Base-by-base conservation (phyloP, 495 filamentous ascomycete species). In the Hyaloscypha hepaticicola region DNA sequence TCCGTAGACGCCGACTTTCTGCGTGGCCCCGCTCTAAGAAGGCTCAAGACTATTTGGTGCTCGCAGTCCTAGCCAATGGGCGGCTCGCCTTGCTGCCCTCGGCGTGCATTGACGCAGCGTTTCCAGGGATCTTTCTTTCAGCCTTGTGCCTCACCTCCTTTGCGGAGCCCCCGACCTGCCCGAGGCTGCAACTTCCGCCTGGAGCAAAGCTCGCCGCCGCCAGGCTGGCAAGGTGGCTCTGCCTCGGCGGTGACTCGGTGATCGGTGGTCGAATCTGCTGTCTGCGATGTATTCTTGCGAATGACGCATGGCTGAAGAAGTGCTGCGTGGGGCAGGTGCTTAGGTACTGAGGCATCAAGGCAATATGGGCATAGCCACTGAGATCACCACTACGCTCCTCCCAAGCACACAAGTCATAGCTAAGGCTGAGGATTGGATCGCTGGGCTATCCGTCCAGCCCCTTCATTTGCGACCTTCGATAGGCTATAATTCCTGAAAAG, bases 61-160 rank as follows among this genome's bases (percentile, higher is more conserved):
- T 34, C 53, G 53, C 33, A 31, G 6, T 28, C 53, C 22, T 8
- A 26, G 53, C 53, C 53, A 57, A 57, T 57, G 0, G 7, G 0
- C 0, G 0, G 0, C 12, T 8, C 22, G 26, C 25, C 7, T 57
- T 28, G 16, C 3, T 16, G 38, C 26, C 53, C 26, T 57, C 53
- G 53, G 53, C 53, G 53, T 33, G 22, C 14, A 29, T 57, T 57
- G 53, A 28, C 26, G 53, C 28, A 57, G 22, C 53, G 26, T 21
- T 24, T 1, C 28, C 53, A 57, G 28, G 53, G 53, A 33, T 57
- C n/a, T 28, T 8, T 25, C 16, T 26, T 57, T 57, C 53, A 57
- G 53, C 53, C 53, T 57, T 57, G 33, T 57, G 53, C 11, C 27
- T 57, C 53, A 57, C 53, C 53, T 28, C 28, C 53, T 27, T 33